Conservation (phyloP, 257 asterid genomes). For the Nicotiana undulata region DNA sequence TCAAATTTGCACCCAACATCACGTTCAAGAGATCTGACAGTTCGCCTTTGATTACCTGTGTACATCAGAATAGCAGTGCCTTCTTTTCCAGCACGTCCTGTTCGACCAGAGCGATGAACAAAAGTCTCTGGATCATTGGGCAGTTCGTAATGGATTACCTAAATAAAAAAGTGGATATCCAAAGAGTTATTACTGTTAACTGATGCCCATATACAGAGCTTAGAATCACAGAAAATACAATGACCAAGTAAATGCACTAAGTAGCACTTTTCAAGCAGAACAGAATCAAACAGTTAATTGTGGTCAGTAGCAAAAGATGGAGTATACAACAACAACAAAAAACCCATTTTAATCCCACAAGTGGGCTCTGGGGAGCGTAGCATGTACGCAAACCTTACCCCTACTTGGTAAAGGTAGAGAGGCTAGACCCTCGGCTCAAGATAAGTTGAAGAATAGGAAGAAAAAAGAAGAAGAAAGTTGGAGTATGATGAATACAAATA, state of each 20-base stretch:
- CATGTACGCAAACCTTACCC: too few relatives aligned
- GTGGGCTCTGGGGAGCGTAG: too few relatives aligned
- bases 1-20: conserved; percentile 16
- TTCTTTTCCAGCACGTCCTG: conserved; percentile 54
- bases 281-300: neutral
- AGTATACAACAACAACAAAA: neutral
- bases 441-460: too few relatives aligned
- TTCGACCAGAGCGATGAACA: conserved; percentile 97
- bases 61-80: conserved; percentile 16
- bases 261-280: neutral
- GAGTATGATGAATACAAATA: neutral
- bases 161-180: conserved; percentile 8
- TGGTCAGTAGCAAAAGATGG: neutral
- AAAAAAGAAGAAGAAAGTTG: too few relatives aligned
- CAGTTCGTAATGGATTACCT: conserved; percentile 93
- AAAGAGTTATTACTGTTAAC: neutral
- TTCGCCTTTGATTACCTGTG: conserved; percentile 15
- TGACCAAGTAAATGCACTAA: neutral
- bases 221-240: neutral
- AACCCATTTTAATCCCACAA: too few relatives aligned
- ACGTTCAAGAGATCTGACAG: conserved; percentile 16
- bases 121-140: conserved; percentile 96
- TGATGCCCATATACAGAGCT: neutral
- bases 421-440: too few relatives aligned
- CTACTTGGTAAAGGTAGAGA: too few relatives aligned